These are phyloP conservation scores for Nepenthes alata DNA, from an alignment of 179 eudicot genomes.

Conservation along the genomic window DNA sequence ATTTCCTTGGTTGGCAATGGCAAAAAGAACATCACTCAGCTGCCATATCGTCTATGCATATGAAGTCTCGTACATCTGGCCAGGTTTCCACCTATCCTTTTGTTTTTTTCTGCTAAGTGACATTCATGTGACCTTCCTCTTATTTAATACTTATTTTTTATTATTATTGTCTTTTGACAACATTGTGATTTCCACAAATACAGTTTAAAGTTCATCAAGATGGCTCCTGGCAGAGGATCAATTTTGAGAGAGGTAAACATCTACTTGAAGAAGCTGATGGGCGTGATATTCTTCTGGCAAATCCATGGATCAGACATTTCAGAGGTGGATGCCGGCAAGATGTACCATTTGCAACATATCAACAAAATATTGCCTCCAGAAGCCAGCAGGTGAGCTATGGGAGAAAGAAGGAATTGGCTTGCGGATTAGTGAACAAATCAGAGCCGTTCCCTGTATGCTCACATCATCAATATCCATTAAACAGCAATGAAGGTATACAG, in stretches of 20 bases:
- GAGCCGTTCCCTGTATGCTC: constrained; percentile 17
- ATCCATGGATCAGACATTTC: constrained; percentile 55
- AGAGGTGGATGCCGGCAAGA: constrained; percentile 20
- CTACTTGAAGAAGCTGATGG: constrained; percentile 20
- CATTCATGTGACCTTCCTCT: background rate
- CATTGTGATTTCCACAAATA: background rate
- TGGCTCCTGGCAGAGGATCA: constrained; percentile 49
- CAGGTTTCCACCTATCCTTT: constrained; percentile 25
- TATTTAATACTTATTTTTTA: background rate
- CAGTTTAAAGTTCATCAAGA: constrained; percentile 53
- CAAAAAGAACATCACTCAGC: constrained; percentile 15
- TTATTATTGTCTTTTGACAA: constrained; percentile 1
- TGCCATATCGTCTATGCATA: constrained; percentile 21
- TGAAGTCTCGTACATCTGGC: constrained; percentile 17
- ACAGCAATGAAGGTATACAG: constrained; percentile 35
- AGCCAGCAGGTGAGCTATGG: constrained; percentile 6
- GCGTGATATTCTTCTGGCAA: constrained; percentile 16
- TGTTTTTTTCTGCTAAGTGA: background rate
- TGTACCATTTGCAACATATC: constrained; percentile 9
- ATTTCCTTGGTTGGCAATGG: constrained; percentile 25
- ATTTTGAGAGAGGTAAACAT: constrained; percentile 28
- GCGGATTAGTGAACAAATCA: constrained; percentile 16
- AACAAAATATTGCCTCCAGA: constrained; percentile 14
- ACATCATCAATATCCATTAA: constrained; percentile 21
- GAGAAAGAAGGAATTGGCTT: constrained; percentile 13